A percentile compares a stretch with the other conserved stretches of the same genome.
Conservation (phyloP, 257 asterid species). For the Paraleonurus japonicus region DNA sequence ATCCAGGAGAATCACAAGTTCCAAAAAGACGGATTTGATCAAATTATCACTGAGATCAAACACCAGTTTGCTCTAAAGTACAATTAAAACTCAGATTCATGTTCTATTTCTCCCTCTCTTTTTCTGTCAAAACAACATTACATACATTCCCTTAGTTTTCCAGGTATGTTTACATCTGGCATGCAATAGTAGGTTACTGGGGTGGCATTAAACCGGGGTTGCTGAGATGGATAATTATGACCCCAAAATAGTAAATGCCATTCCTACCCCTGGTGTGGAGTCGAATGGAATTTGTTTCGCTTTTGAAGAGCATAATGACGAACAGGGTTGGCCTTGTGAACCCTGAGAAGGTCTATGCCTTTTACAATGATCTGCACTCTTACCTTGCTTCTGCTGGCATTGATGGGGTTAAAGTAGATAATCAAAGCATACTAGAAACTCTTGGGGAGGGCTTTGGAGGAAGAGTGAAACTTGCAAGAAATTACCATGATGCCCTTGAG, state of each 20-base stretch:
- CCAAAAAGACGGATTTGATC: slow-evolving; percentile 53
- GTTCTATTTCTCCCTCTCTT: not conserved
- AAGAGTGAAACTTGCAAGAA: slow-evolving; percentile 64
- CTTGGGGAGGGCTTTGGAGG: slow-evolving; percentile 79
- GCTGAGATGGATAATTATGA: slow-evolving; percentile 60
- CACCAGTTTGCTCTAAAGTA: slow-evolving; percentile 63
- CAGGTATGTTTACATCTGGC: slow-evolving; percentile 81
- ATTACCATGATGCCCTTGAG: slow-evolving; percentile 73
- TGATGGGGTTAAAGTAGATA: slow-evolving; percentile 74
- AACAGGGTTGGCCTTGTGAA: slow-evolving; percentile 71
- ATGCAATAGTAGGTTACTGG: slow-evolving; percentile 81
- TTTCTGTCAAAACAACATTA: not conserved
- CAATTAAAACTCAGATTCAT: not conserved
- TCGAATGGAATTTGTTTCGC: slow-evolving; percentile 56
- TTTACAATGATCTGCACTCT: slow-evolving; percentile 60
- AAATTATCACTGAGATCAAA: slow-evolving; percentile 59
- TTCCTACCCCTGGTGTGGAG: slow-evolving; percentile 67
- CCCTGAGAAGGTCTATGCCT: slow-evolving; percentile 57
- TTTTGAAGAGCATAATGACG: slow-evolving; percentile 47
- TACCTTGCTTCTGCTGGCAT: slow-evolving; percentile 69
- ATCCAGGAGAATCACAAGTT: slow-evolving; percentile 72
- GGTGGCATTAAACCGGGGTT: slow-evolving; percentile 73
- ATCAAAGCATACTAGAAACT: slow-evolving; percentile 75
- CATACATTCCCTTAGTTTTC: not conserved
- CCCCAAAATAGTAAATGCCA: slow-evolving; percentile 42